Percentiles rank a stretch among this genome's conserved stretches.
phyloP scores from a whole-genome alignment of 2,329 filamentous ascomycete species.

The Stagonosporopsis cucurbitacearum region DNA sequence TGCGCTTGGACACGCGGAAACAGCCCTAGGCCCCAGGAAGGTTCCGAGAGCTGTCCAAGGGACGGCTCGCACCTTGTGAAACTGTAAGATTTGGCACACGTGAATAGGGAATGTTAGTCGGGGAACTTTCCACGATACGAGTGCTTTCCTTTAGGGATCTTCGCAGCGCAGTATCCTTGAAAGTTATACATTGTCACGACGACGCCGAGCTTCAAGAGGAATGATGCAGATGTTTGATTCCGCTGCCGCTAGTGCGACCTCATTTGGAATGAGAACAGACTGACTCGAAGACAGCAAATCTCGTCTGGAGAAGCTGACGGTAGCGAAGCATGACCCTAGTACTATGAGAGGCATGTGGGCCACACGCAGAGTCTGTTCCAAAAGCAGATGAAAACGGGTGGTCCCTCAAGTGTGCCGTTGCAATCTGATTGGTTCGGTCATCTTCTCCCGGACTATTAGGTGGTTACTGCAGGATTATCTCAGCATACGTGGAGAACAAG shows the following conservation, averaged over 20 bases:
- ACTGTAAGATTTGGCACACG: background rate
- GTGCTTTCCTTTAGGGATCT: background rate
- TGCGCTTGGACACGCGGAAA: too few species aligned
- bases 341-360: conserved; percentile 3
- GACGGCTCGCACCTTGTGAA: background rate
- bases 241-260: background rate
- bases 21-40: background rate
- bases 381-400: conserved; percentile 4
- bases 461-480: conserved; percentile 3
- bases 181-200: background rate
- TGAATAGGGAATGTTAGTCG: background rate
- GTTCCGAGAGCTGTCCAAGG: background rate
- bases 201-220: background rate
- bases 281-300: background rate
- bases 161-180: background rate
- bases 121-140: background rate
- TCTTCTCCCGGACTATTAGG: background rate
- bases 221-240: background rate
- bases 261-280: background rate
- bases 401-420: background rate
- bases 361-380: conserved; percentile 11
- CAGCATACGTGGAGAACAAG: conserved; percentile 4
- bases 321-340: background rate
- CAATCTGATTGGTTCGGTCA: conserved; percentile 5
- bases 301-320: background rate